These are phyloP conservation scores for Vitrella brassicaformis DNA, from an alignment of 73 alveolate genomes.

Conservation along the genomic window DNA sequence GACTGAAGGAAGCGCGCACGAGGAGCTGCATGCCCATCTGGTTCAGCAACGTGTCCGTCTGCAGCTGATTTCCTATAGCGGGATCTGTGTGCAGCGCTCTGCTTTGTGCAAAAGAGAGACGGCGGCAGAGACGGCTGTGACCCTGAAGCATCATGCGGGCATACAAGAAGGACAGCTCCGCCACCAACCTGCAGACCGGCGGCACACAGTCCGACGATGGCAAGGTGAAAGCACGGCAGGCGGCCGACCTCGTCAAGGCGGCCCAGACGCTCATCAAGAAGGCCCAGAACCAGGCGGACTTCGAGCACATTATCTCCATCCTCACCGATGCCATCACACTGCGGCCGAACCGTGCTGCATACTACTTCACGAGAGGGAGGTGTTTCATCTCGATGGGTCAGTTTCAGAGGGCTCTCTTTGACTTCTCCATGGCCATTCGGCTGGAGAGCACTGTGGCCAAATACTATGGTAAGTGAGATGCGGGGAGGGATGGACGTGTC, in stretches of 20 bases:
- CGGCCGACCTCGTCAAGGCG: background rate
- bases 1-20: too few species aligned
- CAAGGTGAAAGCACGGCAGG: background rate
- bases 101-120: too few species aligned
- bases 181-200: too few species aligned
- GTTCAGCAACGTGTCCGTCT: too few species aligned
- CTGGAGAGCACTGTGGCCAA: background rate
- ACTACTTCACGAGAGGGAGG: conserved; percentile 28
- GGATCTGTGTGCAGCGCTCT: too few species aligned
- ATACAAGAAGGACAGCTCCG: too few species aligned
- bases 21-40: too few species aligned
- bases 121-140: too few species aligned
- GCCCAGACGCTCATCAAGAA: background rate
- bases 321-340: background rate
- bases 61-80: too few species aligned
- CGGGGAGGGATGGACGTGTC: too few species aligned
- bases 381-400: conserved; percentile 10
- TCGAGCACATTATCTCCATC: background rate
- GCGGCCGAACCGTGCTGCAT: background rate
- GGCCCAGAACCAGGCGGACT: background rate
- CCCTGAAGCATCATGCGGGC: too few species aligned
- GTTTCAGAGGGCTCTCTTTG: conserved; percentile 36
- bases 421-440: conserved; percentile 32
- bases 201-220: too few species aligned
- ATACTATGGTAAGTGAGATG: background rate